phyloP scores from a whole-genome alignment of 1,284 basidiomycete species.

The Puccinia triticina region DNA sequence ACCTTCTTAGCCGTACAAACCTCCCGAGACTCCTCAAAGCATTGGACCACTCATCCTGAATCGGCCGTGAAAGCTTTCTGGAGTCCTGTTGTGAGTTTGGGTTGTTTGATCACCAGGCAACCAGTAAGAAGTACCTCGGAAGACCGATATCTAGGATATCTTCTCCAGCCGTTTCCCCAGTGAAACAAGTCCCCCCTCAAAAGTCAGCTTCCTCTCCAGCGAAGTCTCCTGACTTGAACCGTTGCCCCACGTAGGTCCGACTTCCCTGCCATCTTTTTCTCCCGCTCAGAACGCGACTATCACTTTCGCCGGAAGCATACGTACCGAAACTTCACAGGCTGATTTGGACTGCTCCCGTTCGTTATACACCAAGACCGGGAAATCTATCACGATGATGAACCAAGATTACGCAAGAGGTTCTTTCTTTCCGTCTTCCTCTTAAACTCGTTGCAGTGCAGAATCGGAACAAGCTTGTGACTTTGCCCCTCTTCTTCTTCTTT shows the following conservation, averaged over 20 bases:
- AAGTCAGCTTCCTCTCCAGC: no score
- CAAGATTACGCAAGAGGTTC: slow-evolving; percentile 8
- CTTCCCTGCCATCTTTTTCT: no score
- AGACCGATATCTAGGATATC: no score
- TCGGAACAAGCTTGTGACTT: not conserved
- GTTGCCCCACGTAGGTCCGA: no score
- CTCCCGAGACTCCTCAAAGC: not conserved
- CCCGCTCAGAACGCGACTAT: no score
- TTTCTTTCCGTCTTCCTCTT: not conserved
- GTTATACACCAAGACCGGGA: no score
- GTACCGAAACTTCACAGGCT: no score
- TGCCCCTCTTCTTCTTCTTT: not conserved
- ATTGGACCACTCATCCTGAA: not conserved
- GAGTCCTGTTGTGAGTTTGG: no score
- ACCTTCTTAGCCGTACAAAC: not conserved
- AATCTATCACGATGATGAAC: no score
- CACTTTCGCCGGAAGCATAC: no score
- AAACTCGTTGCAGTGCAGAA: not conserved
- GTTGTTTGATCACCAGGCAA: not conserved
- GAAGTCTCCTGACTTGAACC: no score
- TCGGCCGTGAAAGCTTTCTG: not conserved
- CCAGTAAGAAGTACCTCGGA: not conserved
- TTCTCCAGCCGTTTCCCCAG: not conserved
- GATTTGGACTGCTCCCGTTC: no score
- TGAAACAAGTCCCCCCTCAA: not conserved